These are phyloP conservation scores for Penicillium sp. DNA, from an alignment of 2,329 filamentous ascomycete species.

Conservation along the genomic window DNA sequence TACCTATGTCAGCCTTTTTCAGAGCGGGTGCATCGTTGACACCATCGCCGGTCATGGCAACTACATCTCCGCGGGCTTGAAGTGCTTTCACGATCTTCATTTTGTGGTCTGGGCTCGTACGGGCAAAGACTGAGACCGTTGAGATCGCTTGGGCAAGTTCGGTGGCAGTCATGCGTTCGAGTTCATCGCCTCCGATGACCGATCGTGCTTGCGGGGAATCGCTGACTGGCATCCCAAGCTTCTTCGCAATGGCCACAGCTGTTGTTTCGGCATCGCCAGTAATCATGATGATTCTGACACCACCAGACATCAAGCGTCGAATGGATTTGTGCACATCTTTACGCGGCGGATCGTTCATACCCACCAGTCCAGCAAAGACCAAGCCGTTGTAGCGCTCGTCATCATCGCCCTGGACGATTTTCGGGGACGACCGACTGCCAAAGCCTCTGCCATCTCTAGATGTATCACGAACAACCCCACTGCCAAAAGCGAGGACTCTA, in stretches of 20 bases:
- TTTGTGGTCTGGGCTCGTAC: constrained; percentile 96
- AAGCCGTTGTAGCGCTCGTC: constrained; percentile 80
- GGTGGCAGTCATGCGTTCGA: constrained; percentile 85
- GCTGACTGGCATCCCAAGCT: constrained; percentile 87
- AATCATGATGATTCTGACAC: constrained; percentile 98
- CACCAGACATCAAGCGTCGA: constrained; percentile 82
- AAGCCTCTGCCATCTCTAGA: constrained; percentile 45
- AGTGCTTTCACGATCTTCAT: constrained; percentile 92
- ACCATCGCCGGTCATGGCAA: constrained; percentile 98
- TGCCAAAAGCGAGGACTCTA: constrained; percentile 88
- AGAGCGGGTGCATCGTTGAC: constrained; percentile 96
- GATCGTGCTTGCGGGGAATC: constrained; percentile 51
- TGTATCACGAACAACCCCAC: constrained; percentile 62
- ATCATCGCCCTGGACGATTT: constrained; percentile 42
- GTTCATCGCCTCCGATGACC: constrained; percentile 84
- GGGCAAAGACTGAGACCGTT: constrained; percentile 89
- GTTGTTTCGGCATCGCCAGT: constrained; percentile 96
- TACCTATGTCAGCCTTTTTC: constrained; percentile 96
- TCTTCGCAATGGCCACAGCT: constrained; percentile 86
- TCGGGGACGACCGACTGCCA: constrained; percentile 55
- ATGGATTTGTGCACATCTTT: constrained; percentile 89
- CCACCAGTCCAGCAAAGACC: constrained; percentile 86
- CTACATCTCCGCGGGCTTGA: constrained; percentile 89
- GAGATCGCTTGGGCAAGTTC: constrained; percentile 82
- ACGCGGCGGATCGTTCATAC: constrained; percentile 94